Evolutionary conservation across 1,139 yeast genomes (phyloP).

Genomic region (Tardiomyces depauwii): DNA sequence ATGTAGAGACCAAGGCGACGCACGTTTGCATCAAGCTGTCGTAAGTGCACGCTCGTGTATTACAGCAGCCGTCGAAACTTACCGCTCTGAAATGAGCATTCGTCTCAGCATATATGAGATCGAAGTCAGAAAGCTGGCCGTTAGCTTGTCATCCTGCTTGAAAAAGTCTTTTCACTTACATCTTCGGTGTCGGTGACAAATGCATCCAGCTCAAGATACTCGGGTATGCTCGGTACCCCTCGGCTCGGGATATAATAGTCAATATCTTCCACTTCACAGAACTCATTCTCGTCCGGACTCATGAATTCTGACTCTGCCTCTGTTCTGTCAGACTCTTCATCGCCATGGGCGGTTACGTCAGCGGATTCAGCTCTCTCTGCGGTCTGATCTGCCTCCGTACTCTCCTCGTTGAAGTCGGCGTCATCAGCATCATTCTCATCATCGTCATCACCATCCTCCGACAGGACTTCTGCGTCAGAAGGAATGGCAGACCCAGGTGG

Average conservation of each 20-base stretch:
- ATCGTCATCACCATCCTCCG: slow-evolving; percentile 2
- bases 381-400: neutral
- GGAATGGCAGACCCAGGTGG: no score
- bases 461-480: neutral
- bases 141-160: no score
- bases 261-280: neutral
- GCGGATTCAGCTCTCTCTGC: no score
- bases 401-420: slow-evolving; percentile 1
- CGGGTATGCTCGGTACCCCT: neutral
- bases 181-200: neutral
- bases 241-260: neutral
- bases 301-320: neutral
- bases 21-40: slow-evolving; percentile 5
- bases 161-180: neutral
- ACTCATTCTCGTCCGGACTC: neutral
- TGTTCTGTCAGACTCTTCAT: neutral
- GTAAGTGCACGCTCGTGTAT: no score
- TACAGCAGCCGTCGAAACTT: no score
- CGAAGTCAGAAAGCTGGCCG: slow-evolving; percentile 3
- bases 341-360: no score
- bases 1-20: slow-evolving; percentile 1
- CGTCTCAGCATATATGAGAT: slow-evolving; percentile 10
- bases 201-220: neutral
- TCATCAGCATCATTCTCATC: slow-evolving; percentile 4
- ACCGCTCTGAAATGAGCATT: slow-evolving; percentile 10